Percentiles rank a stretch among this genome's conserved stretches.
Conservation (phyloP, 305 asterid species). For the Solanum hybrid region DNA sequence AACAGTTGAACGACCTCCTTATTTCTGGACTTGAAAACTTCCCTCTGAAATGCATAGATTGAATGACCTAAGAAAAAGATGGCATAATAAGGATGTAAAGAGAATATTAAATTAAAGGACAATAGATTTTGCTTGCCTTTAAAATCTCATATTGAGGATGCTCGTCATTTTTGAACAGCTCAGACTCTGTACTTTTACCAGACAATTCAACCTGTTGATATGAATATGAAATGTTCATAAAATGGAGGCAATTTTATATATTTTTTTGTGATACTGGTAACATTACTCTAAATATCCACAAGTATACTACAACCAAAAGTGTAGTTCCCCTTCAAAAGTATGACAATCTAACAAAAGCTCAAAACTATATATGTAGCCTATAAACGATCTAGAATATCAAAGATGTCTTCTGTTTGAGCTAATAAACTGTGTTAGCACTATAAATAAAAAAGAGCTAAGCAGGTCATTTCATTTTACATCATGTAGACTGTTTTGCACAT, state of each 20-base stretch:
- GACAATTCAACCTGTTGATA: slow-evolving; percentile 72
- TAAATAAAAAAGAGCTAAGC: neutral
- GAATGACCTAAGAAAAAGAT: slow-evolving; percentile 10
- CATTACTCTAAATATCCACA: neutral
- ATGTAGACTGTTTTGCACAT: neutral
- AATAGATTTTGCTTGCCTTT: slow-evolving; percentile 46
- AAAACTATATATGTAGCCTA: neutral
- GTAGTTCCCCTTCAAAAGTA: neutral
- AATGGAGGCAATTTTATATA: neutral
- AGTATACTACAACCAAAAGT: neutral
- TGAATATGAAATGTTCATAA: slow-evolving; percentile 9
- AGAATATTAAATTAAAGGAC: slow-evolving; percentile 5
- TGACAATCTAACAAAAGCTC: neutral
- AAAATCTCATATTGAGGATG: slow-evolving; percentile 82
- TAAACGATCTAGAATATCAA: neutral
- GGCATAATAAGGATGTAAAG: neutral
- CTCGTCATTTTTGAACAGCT: slow-evolving; percentile 56
- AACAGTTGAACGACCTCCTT: slow-evolving; percentile 79
- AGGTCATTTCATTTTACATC: neutral
- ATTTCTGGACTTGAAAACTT: slow-evolving; percentile 91
- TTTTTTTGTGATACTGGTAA: neutral
- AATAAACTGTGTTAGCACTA: neutral
- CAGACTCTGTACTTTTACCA: slow-evolving; percentile 41
- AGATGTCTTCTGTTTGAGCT: neutral
- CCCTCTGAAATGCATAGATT: slow-evolving; percentile 51